Base-by-base conservation (phyloP, 2,329 filamentous ascomycete species). In the Aspergillus sp. region DNA sequence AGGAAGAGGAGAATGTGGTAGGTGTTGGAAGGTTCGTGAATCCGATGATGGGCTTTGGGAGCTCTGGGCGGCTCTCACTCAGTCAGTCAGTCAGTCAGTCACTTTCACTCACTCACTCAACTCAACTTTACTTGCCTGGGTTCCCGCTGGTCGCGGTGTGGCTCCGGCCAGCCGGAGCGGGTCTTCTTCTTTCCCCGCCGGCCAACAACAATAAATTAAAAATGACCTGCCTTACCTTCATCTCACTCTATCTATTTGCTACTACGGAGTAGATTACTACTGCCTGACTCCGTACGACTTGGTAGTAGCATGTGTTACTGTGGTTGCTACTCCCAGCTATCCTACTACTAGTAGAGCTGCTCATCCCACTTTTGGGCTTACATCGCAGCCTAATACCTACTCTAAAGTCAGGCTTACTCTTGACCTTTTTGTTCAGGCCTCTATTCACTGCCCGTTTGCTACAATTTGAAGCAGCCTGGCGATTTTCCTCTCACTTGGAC, bases 21-120 rank as follows among this genome's bases (percentile, higher is more conserved):
- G 57, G 57, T 57, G 61, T 63, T 63, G 58, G 66, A 67, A 65
- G 65, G 63, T 68, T 64, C 60, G 64, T 67, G 66, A 68, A 67
- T 50, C 59, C 63, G 63, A 60, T 64, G 62, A 61, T 62, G 63
- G 58, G 60, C 28, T 45, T 45, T 54, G 54, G 60, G 60, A 61
- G 63, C 61, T 65, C 52, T 45, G 58, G 52, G 58, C 41, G 54
- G 53, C 52, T 60, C 51, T 49, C 49, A 43, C 9, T 32, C 30
- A 32, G 9, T 36, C 32, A 36, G 12, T 36, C 32, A 36, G 9
- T 32, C 30, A 32, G 30, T 36, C 32, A 36, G 32, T 36, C 32
- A 36, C 12, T 32, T 32, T n/a, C n/a, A n/a, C n/a, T n/a, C n/a
- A n/a, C 10, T 30, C 28, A 30, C 28, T 30, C 28, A 30, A 30